These are phyloP conservation scores for Solanum rostratum DNA, from an alignment of 257 asterid species.

Conservation along the genomic window DNA sequence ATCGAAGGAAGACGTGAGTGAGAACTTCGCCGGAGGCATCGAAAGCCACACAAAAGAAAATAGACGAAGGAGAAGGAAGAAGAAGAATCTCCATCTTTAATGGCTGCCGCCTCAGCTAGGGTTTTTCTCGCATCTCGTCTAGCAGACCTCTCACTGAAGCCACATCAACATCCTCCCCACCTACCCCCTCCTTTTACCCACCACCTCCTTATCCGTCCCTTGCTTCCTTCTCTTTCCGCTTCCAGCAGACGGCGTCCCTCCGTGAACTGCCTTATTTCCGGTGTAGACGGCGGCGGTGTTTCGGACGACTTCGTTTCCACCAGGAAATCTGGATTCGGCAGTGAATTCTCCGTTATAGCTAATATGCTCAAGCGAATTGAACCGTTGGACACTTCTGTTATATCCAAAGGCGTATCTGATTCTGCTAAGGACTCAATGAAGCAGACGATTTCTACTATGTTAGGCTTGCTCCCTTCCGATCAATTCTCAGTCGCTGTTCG, in stretches of 20 bases:
- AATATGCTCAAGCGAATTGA: constrained; percentile 78
- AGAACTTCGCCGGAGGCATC: constrained; percentile 25
- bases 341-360: constrained; percentile 83
- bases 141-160: constrained; percentile 34
- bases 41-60: constrained; percentile 1
- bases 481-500: constrained; percentile 67
- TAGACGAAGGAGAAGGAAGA: not conserved
- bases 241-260: not conserved
- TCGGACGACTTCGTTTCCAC: constrained; percentile 94
- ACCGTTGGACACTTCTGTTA: constrained; percentile 80
- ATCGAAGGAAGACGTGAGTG: constrained; percentile 11
- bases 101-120: constrained; percentile 59
- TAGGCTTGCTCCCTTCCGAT: constrained; percentile 95
- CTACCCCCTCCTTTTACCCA: constrained; percentile 13
- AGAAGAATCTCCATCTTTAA: not conserved
- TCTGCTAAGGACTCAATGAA: constrained; percentile 96
- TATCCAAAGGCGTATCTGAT: constrained; percentile 76
- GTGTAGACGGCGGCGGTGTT: constrained; percentile 95
- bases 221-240: constrained; percentile 20
- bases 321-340: constrained; percentile 56
- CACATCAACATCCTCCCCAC: constrained; percentile 25
- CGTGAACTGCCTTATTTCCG: constrained; percentile 58
- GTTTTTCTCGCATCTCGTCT: constrained; percentile 41
- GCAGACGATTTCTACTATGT: constrained; percentile 95
- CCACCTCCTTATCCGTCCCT: constrained; percentile 40